phyloP scores from a whole-genome alignment of 495 filamentous ascomycete species.

The Xanthoparmelia taractica region DNA sequence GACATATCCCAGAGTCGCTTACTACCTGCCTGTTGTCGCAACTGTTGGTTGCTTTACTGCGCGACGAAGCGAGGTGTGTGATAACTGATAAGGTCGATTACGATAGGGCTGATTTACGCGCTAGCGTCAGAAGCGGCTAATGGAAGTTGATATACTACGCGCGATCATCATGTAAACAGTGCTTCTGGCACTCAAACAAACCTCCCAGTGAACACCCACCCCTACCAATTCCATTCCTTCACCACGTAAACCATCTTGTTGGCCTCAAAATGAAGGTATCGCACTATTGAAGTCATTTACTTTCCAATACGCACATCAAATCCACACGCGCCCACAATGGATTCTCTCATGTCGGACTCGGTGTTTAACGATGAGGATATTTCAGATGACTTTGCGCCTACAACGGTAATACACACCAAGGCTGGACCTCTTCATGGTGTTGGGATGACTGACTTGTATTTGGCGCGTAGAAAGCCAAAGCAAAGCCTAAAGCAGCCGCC shows the following conservation, averaged over 20 bases:
- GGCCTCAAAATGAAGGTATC: neutral
- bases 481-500: conserved; percentile 22
- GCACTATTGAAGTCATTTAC: neutral
- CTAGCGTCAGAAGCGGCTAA: neutral
- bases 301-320: neutral
- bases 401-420: conserved; percentile 9
- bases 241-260: neutral
- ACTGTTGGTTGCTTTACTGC: no score
- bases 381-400: conserved; percentile 24
- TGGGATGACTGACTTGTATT: neutral
- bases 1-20: no score
- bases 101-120: conserved; percentile 1
- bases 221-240: neutral
- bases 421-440: neutral
- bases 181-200: neutral
- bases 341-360: conserved; percentile 25
- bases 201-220: neutral
- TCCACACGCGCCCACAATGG: conserved; percentile 16
- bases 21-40: no score
- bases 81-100: no score
- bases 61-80: neutral
- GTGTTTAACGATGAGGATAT: conserved; percentile 25
- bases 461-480: conserved; percentile 11
- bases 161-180: neutral
- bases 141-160: neutral